phyloP scores from a whole-genome alignment of 352 stramenopile genomes.

The Phytophthora lateralis region DNA sequence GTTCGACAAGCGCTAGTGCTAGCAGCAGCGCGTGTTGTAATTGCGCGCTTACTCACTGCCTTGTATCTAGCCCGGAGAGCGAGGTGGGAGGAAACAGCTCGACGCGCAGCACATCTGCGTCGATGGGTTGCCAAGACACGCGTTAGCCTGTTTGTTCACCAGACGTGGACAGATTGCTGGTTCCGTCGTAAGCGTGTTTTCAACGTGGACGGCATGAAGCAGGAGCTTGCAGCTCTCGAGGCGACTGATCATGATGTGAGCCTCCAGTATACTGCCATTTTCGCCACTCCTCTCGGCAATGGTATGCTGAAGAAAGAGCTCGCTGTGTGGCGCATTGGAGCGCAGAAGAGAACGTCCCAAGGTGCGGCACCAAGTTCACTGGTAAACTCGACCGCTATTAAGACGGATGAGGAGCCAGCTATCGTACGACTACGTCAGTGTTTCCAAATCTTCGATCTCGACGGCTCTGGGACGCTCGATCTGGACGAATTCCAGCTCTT shows the following conservation, averaged over 20 bases:
- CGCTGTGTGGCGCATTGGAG: conserved; percentile 26
- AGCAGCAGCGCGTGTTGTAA: conserved; percentile 10
- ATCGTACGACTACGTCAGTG: conserved; percentile 42
- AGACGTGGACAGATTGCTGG: conserved; percentile 41
- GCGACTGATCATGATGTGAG: conserved; percentile 27
- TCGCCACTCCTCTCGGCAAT: conserved; percentile 39
- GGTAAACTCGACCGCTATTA: not conserved
- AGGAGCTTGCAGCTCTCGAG: conserved; percentile 35
- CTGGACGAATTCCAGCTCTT: conserved; percentile 59
- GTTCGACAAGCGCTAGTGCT: conserved; percentile 12
- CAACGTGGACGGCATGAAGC: conserved; percentile 35
- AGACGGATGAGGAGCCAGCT: not conserved
- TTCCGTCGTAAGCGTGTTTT: conserved; percentile 34
- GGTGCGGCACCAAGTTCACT: not conserved
- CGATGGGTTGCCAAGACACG: conserved; percentile 52
- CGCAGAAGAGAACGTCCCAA: conserved; percentile 6
- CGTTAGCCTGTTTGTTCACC: conserved; percentile 50
- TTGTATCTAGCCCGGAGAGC: conserved; percentile 22
- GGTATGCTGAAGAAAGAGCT: conserved; percentile 46
- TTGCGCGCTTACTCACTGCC: conserved; percentile 20
- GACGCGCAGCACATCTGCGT: conserved; percentile 26
- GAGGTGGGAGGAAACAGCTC: conserved; percentile 7
- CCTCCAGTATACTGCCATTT: conserved; percentile 36
- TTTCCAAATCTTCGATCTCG: conserved; percentile 55
- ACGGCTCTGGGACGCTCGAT: conserved; percentile 50